Base-by-base conservation (phyloP, 2,329 filamentous ascomycete genomes). In the Thyridium curvatum region DNA sequence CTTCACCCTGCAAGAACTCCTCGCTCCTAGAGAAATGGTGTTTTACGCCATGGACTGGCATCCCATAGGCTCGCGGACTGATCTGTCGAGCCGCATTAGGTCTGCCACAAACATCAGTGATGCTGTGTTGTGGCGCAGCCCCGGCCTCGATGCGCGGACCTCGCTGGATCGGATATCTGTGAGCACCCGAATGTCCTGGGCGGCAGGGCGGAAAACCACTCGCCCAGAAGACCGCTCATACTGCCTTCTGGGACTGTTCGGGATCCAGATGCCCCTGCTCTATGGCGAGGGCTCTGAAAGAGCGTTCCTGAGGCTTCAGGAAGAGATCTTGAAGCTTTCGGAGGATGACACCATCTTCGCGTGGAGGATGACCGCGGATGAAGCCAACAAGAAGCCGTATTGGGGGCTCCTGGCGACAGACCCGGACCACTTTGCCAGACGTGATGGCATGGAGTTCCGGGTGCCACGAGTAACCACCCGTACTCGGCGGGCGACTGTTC, bases 61-160 rank as follows among this genome's bases (percentile, higher is more conserved):
- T 14, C 34, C 18, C 7, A 42, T 60, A 8, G 54, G 55, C 15
- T 26, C 21, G 38, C 48, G 29, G 57, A 54, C 41, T 38, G 13
- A 12, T 45, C 43, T 17, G 45, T 55, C 16, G 41, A 41, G 37
- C 28, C 45, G 17, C 32, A 38, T 26, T 10, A 26, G 21, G 10
- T 26, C 21, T 6, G 21, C 10, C 21, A 26, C 21, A 26, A 26
- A 26, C 21, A 26, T 26, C 21, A 26, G 21, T 6, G 21, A 26
- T 26, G 21, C 21, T 6, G 10, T 26, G 6, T 26, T 26, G 21
- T 10, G 21, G 21, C 6, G 21, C 10, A 10, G 21, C 21, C 21
- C 21, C 10, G 21, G 10, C 10, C 6, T 6, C 21, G 10, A 26
- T 10, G 21, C 10, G 21, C 21, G 21, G 21, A 6, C 6, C 21